Percentiles rank a stretch among this genome's conserved stretches.
Evolutionary conservation across 495 filamentous ascomycete species (phyloP).

Genomic region (Aspergillus diversus): DNA sequence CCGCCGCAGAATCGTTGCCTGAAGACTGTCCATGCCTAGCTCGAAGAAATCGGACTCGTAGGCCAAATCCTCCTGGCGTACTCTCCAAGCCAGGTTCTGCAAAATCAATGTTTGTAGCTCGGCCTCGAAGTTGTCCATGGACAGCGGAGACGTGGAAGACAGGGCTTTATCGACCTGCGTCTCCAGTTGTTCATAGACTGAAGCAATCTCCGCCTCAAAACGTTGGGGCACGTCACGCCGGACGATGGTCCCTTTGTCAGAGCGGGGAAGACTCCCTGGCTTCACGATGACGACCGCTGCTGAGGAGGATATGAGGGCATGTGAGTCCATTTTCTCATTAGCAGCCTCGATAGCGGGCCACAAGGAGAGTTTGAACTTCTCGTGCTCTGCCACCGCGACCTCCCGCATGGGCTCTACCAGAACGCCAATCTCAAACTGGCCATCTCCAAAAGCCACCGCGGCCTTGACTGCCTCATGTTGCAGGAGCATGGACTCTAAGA

Average conservation of each 20-base stretch:
- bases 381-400: slow-evolving; percentile 12
- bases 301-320: slow-evolving; percentile 33
- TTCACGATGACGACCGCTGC: slow-evolving; percentile 26
- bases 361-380: slow-evolving; percentile 22
- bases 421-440: slow-evolving; percentile 36
- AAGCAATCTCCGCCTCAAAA: slow-evolving; percentile 27
- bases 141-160: not conserved
- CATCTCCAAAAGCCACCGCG: slow-evolving; percentile 31
- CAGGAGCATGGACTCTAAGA: slow-evolving; percentile 33
- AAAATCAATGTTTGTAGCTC: slow-evolving; percentile 23
- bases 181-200: slow-evolving; percentile 33
- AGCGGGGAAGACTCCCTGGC: slow-evolving; percentile 28
- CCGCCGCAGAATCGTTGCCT: slow-evolving; percentile 30
- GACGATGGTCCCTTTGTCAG: slow-evolving; percentile 42
- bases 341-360: slow-evolving; percentile 33
- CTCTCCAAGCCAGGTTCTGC: slow-evolving; percentile 12
- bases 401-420: slow-evolving; percentile 30
- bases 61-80: not conserved
- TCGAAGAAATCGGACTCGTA: slow-evolving; percentile 38
- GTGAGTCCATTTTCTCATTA: slow-evolving; percentile 31
- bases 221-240: slow-evolving; percentile 15
- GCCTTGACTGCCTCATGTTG: slow-evolving; percentile 23
- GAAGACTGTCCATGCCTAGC: slow-evolving; percentile 41
- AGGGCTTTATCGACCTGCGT: not conserved
- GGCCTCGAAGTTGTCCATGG: not conserved